Evolutionary conservation across 345 rosid species (phyloP).

Genomic region (Rhodamnia rubescens): DNA sequence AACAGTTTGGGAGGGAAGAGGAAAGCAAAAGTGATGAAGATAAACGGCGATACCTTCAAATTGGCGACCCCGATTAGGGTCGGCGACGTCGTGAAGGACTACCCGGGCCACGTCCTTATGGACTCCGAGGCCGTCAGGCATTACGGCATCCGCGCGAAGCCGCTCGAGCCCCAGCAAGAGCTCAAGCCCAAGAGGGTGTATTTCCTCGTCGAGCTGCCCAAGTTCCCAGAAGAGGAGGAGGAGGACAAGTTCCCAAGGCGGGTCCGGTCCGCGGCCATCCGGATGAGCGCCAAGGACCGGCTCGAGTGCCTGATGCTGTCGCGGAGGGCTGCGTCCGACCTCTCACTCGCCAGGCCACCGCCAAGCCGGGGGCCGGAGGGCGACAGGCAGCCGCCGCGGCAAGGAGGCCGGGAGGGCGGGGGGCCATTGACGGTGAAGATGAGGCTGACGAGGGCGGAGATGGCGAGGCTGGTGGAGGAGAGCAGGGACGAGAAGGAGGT

Average conservation of each 20-base stretch:
- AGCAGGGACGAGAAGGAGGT: conserved; percentile 52
- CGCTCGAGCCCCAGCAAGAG: conserved; percentile 48
- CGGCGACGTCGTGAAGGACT: conserved; percentile 43
- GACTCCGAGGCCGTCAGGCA: conserved; percentile 76
- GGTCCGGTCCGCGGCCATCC: conserved; percentile 55
- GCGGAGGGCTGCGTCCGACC: conserved; percentile 63
- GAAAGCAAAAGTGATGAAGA: conserved; percentile 66
- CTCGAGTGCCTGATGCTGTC: conserved; percentile 75
- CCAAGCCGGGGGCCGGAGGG: neutral
- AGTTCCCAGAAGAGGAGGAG: conserved; percentile 20
- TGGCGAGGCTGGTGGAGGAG: conserved; percentile 59
- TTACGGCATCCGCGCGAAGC: conserved; percentile 66
- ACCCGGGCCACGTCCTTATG: conserved; percentile 69
- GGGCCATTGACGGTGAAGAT: conserved; percentile 41
- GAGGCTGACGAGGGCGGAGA: conserved; percentile 58
- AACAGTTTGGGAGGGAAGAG: conserved; percentile 48
- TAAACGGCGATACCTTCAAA: conserved; percentile 72
- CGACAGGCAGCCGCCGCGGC: neutral
- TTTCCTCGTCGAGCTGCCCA: conserved; percentile 74
- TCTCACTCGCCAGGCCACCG: conserved; percentile 12
- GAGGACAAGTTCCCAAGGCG: conserved; percentile 37
- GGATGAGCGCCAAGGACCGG: conserved; percentile 79
- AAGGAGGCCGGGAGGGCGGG: neutral
- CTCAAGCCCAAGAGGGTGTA: conserved; percentile 51
- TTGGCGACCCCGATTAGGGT: conserved; percentile 55